Evolutionary conservation across 225 moss, liverwort and hornwort species (phyloP).

Genomic region (Bryoerythrophyllum caledonicum): DNA sequence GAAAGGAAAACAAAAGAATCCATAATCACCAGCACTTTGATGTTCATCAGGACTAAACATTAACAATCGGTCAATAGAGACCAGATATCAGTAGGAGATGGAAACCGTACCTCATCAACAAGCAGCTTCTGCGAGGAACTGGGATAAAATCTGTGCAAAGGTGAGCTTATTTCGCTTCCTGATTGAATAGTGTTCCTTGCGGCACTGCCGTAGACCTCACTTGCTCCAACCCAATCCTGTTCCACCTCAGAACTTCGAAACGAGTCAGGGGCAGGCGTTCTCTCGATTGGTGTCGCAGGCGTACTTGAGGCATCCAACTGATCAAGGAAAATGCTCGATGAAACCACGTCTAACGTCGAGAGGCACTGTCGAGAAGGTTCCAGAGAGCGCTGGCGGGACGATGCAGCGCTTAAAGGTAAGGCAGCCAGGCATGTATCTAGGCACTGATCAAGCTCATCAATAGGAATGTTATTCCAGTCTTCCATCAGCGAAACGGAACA

Average conservation of each 20-base stretch:
- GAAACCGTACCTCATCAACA: constrained; percentile 16
- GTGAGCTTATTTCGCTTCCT: constrained; percentile 5
- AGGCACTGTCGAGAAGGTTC: constrained; percentile 33
- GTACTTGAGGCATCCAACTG: constrained; percentile 13
- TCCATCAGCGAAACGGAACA: constrained; percentile 27
- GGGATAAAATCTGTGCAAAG: background rate
- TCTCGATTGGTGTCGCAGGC: background rate
- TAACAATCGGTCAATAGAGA: background rate
- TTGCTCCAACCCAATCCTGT: constrained; percentile 4
- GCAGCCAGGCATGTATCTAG: constrained; percentile 61
- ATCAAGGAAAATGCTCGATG: constrained; percentile 4
- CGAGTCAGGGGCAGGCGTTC: background rate
- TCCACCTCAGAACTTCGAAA: background rate
- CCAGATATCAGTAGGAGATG: background rate
- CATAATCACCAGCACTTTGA: background rate
- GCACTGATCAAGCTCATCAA: constrained; percentile 67
- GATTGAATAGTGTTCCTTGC: constrained; percentile 10
- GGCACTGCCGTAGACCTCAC: constrained; percentile 3
- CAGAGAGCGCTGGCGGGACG: constrained; percentile 31
- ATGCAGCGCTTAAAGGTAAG: constrained; percentile 42
- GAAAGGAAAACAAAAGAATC: background rate
- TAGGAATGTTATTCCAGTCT: constrained; percentile 57
- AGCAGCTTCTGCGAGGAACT: constrained; percentile 1
- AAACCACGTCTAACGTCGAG: constrained; percentile 31
- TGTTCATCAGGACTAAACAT: background rate